Evolutionary conservation across 352 stramenopile genomes (phyloP).

Genomic region (Thalassiosira exigua): DNA sequence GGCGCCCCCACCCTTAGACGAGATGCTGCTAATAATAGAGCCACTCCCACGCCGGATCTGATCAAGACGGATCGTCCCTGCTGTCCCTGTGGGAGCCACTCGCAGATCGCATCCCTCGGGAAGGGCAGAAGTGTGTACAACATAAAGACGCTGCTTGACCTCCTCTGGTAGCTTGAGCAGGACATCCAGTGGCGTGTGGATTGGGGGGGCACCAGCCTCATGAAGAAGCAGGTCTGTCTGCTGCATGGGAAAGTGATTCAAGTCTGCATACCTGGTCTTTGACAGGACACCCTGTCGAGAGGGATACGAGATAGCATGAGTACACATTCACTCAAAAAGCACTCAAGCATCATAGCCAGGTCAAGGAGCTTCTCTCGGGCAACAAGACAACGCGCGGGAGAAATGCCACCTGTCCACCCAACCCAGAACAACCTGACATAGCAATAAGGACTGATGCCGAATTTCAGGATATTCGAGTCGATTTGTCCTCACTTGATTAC

Average conservation of each 20-base stretch:
- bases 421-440: too few species aligned
- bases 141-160: constrained; percentile 92
- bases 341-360: too few species aligned
- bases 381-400: too few species aligned
- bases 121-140: constrained; percentile 92
- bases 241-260: constrained; percentile 94
- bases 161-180: constrained; percentile 89
- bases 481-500: too few species aligned
- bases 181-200: constrained; percentile 94
- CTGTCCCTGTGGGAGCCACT: constrained; percentile 87
- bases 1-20: too few species aligned
- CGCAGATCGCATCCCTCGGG: constrained; percentile 82
- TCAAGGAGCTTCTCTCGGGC: too few species aligned
- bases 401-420: too few species aligned
- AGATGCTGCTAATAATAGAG: not conserved
- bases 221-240: constrained; percentile 92
- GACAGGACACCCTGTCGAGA: constrained; percentile 88
- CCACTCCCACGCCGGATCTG: constrained; percentile 21
- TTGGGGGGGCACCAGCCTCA: constrained; percentile 92
- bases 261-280: constrained; percentile 86
- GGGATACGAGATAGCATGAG: constrained; percentile 16
- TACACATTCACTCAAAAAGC: too few species aligned
- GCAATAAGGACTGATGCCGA: too few species aligned
- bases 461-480: too few species aligned
- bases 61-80: constrained; percentile 80